Conservation (phyloP, 2,329 filamentous ascomycete species). For the Aaosphaeria pasadenensis region DNA sequence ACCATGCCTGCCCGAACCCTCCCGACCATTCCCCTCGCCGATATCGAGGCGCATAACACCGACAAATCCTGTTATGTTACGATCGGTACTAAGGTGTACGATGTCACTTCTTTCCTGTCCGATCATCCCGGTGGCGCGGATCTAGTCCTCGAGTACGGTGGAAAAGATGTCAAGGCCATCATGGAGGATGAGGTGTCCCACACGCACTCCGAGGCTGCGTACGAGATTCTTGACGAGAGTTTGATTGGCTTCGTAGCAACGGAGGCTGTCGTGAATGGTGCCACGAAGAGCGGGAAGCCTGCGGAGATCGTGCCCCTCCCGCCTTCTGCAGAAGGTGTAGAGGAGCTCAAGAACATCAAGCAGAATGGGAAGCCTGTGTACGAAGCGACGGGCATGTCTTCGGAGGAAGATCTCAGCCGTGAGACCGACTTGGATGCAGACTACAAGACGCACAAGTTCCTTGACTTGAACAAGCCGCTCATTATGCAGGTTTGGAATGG, state of each 20-base stretch:
- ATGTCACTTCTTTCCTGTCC: conserved; percentile 86
- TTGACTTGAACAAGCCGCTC: conserved; percentile 82
- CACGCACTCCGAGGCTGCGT: conserved; percentile 85
- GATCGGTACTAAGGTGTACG: conserved; percentile 85
- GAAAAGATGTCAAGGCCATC: conserved; percentile 80
- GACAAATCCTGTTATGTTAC: conserved; percentile 89
- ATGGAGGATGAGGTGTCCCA: conserved; percentile 82
- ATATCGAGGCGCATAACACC: conserved; percentile 79
- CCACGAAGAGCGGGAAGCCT: conserved; percentile 46
- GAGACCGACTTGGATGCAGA: conserved; percentile 77
- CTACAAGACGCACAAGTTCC: conserved; percentile 88
- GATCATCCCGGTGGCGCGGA: conserved; percentile 89
- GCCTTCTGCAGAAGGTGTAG: conserved; percentile 47
- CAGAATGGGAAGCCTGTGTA: conserved; percentile 47
- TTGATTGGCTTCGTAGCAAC: conserved; percentile 76
- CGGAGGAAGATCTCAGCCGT: conserved; percentile 78
- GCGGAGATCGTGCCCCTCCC: conserved; percentile 53
- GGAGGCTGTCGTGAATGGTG: conserved; percentile 53
- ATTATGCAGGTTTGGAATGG: conserved; percentile 85
- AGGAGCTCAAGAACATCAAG: conserved; percentile 52
- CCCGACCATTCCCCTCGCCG: conserved; percentile 75
- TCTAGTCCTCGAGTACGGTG: conserved; percentile 83
- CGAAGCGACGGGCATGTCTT: conserved; percentile 77
- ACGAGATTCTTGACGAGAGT: conserved; percentile 87
- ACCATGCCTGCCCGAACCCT: conserved; percentile 77